phyloP scores from a whole-genome alignment of 1,284 basidiomycete genomes.

The Volvariella volvacea region DNA sequence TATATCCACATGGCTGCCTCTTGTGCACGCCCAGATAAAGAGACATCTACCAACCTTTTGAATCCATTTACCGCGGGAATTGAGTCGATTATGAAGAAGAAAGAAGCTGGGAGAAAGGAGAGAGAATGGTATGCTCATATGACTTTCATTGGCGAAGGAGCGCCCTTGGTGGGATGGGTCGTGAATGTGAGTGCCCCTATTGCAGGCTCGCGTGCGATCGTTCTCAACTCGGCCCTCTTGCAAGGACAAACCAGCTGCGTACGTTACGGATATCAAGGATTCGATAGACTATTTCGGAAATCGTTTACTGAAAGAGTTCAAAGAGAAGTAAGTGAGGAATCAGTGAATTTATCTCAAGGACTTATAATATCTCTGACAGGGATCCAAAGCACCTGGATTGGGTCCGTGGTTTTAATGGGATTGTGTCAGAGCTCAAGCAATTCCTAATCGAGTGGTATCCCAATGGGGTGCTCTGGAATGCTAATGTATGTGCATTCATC shows the following conservation, averaged over 20 bases:
- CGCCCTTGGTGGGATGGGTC: constrained; percentile 89
- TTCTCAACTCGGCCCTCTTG: constrained; percentile 7
- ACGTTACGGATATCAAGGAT: constrained; percentile 84
- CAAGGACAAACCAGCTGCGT: constrained; percentile 81
- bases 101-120: constrained; percentile 80
- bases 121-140: constrained; percentile 83
- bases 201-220: background rate
- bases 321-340: constrained; percentile 65
- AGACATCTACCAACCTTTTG: constrained; percentile 56
- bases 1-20: constrained; percentile 64
- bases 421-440: constrained; percentile 76
- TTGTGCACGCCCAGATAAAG: constrained; percentile 77
- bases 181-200: constrained; percentile 57
- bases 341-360: background rate
- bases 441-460: constrained; percentile 88
- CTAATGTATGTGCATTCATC: constrained; percentile 45
- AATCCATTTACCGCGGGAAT: constrained; percentile 72
- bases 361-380: constrained; percentile 35
- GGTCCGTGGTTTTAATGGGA: constrained; percentile 67
- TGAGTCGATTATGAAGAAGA: constrained; percentile 69
- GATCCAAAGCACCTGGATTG: constrained; percentile 89
- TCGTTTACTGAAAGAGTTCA: constrained; percentile 88
- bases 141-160: constrained; percentile 77
- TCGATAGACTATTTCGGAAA: constrained; percentile 89
- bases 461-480: constrained; percentile 88